phyloP scores from a whole-genome alignment of 1,284 basidiomycete species.

The Ustilago curta region DNA sequence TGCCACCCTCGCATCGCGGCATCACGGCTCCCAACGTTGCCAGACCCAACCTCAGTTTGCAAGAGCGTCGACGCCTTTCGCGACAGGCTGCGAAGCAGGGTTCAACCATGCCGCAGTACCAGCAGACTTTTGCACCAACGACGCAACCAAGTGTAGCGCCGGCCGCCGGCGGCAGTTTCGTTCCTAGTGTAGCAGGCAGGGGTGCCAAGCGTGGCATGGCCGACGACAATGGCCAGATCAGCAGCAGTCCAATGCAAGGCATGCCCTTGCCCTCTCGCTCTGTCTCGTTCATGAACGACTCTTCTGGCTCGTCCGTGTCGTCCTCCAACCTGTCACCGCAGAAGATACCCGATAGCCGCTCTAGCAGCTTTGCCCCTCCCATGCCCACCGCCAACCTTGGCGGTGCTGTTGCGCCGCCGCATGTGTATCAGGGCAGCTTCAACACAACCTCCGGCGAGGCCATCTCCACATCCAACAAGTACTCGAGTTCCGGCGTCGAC shows the following conservation, averaged over 20 bases:
- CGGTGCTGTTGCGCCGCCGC: conserved; percentile 11
- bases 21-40: conserved; percentile 28
- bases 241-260: conserved; percentile 19
- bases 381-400: conserved; percentile 7
- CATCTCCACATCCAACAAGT: conserved; percentile 71
- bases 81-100: conserved; percentile 46
- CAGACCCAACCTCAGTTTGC: conserved; percentile 48
- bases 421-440: conserved; percentile 43
- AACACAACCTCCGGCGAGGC: conserved; percentile 36
- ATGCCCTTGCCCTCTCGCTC: conserved; percentile 26
- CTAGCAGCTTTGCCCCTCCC: conserved; percentile 20
- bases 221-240: conserved; percentile 28
- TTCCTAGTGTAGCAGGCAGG: conserved; percentile 24
- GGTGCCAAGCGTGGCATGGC: conserved; percentile 44
- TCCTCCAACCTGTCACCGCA: conserved; percentile 36
- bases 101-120: conserved; percentile 6
- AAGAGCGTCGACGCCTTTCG: conserved; percentile 60
- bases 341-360: conserved; percentile 37
- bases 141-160: conserved; percentile 2
- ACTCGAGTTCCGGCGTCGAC: conserved; percentile 91
- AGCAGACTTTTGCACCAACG: conserved; percentile 13
- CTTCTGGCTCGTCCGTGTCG: conserved; percentile 42
- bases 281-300: conserved; percentile 43
- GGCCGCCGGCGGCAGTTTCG: background rate
- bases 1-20: conserved; percentile 28